Conservation (phyloP, 2,329 filamentous ascomycete species). For the Sporothrix inflata region DNA sequence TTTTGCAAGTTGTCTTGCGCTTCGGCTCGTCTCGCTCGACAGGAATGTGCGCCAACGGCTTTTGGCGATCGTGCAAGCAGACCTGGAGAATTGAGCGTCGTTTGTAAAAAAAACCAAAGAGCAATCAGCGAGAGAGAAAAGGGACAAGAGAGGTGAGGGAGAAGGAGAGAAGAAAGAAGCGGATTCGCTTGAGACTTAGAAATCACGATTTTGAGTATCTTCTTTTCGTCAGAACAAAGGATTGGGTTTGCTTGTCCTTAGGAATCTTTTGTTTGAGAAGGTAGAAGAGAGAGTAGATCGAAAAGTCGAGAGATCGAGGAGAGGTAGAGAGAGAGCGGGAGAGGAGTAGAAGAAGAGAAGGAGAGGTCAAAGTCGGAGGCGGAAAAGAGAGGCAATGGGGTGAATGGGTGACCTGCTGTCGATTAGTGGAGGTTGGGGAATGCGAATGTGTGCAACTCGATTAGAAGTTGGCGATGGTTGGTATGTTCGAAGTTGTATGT, state of each 20-base stretch:
- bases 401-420: neutral
- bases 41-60: constrained; percentile 27
- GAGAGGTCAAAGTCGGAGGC: neutral
- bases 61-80: neutral
- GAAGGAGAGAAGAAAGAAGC: constrained; percentile 6
- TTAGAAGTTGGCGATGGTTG: constrained; percentile 20
- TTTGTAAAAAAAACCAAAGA: neutral
- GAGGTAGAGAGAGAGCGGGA: neutral
- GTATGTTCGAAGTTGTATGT: constrained; percentile 21
- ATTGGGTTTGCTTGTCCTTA: constrained; percentile 3
- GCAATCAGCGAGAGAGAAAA: constrained; percentile 18
- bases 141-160: constrained; percentile 11
- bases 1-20: neutral
- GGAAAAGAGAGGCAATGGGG: neutral
- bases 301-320: constrained; percentile 5
- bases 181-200: constrained; percentile 20
- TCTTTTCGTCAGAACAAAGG: constrained; percentile 21
- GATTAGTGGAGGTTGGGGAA: constrained; percentile 21
- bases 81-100: neutral
- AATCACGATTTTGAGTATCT: constrained; percentile 25
- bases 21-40: constrained; percentile 24
- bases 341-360: constrained; percentile 4
- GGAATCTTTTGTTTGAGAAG: neutral
- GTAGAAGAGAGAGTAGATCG: constrained; percentile 14
- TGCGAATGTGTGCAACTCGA: constrained; percentile 3